A percentile compares a stretch with the other conserved stretches of the same genome.
Evolutionary conservation across 2,329 filamentous ascomycete genomes (phyloP).

Genomic region (Colletotrichum sp.): DNA sequence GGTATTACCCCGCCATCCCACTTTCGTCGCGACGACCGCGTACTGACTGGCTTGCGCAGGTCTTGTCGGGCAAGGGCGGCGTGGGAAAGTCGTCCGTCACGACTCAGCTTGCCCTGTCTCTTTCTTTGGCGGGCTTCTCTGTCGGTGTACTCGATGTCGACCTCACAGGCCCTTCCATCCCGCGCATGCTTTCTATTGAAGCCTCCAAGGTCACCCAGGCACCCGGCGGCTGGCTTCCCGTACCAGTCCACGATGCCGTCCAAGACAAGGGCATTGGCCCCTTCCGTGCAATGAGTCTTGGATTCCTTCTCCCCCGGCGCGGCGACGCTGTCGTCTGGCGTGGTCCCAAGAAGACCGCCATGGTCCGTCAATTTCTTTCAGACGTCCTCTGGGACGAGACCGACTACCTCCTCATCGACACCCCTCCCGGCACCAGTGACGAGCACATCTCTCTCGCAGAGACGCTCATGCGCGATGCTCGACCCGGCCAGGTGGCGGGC

Average conservation of each 20-base stretch:
- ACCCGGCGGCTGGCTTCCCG: conserved; percentile 90
- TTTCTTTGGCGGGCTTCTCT: conserved; percentile 82
- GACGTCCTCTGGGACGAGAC: conserved; percentile 87
- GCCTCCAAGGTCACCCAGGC: conserved; percentile 88
- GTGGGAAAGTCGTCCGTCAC: conserved; percentile 99
- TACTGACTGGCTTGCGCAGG: conserved; percentile 38
- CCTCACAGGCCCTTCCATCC: conserved; percentile 94
- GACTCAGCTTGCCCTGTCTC: conserved; percentile 89
- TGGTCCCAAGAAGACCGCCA: conserved; percentile 97
- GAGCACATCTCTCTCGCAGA: conserved; percentile 96
- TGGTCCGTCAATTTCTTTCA: conserved; percentile 94
- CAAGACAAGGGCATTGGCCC: conserved; percentile 59
- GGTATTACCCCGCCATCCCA: conserved; percentile 46
- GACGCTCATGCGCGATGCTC: conserved; percentile 70
- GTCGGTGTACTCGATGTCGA: conserved; percentile 97
- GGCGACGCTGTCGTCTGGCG: conserved; percentile 97
- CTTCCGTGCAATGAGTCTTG: conserved; percentile 87
- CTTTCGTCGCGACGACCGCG: not conserved
- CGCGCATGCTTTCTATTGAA: conserved; percentile 91
- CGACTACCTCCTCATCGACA: conserved; percentile 95
- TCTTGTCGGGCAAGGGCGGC: conserved; percentile 95
- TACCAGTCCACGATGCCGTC: conserved; percentile 74
- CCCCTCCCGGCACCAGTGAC: conserved; percentile 93
- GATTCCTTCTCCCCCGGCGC: conserved; percentile 82
- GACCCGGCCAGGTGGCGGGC: conserved; percentile 74